These are phyloP conservation scores for Hyaloperonospora brassicae DNA, from an alignment of 352 stramenopile species.

Conservation along the genomic window DNA sequence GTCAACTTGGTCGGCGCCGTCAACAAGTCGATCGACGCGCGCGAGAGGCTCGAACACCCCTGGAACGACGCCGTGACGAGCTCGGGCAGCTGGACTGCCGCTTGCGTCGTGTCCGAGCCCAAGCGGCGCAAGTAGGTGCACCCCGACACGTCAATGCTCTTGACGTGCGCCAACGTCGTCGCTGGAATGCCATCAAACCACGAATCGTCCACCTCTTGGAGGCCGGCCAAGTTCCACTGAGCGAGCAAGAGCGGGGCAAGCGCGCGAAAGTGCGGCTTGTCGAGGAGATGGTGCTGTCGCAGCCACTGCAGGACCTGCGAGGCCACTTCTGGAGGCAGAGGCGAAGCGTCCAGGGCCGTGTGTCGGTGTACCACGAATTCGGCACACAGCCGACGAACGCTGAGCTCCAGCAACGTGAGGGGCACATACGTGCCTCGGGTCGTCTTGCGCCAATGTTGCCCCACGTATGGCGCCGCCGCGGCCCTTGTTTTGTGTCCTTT, in stretches of 20 bases:
- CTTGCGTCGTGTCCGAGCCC: slow-evolving; percentile 26
- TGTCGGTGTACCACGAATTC: slow-evolving; percentile 33
- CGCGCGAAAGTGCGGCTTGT: slow-evolving; percentile 46
- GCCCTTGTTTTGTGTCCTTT: slow-evolving; percentile 4
- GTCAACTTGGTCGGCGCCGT: slow-evolving; percentile 50
- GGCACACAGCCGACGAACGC: slow-evolving; percentile 43
- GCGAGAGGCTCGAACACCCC: slow-evolving; percentile 37
- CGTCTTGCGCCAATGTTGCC: slow-evolving; percentile 45
- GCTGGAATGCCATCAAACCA: slow-evolving; percentile 58
- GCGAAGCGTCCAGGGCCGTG: slow-evolving; percentile 10
- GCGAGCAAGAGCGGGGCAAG: slow-evolving; percentile 45
- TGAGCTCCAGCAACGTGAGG: slow-evolving; percentile 49
- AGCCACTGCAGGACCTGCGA: slow-evolving; percentile 42
- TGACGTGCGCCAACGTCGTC: slow-evolving; percentile 38
- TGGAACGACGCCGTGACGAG: slow-evolving; percentile 46
- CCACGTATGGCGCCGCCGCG: slow-evolving; percentile 30
- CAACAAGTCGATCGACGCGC: slow-evolving; percentile 42
- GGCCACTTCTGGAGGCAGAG: slow-evolving; percentile 38
- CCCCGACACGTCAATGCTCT: slow-evolving; percentile 46
- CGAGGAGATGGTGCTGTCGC: slow-evolving; percentile 43
- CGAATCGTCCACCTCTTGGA: slow-evolving; percentile 42
- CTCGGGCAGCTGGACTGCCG: slow-evolving; percentile 31
- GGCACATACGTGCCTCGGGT: slow-evolving; percentile 31
- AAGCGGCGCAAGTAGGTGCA: slow-evolving; percentile 48
- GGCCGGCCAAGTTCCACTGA: slow-evolving; percentile 49